A percentile compares a stretch with the other conserved stretches of the same genome.
Conservation (phyloP, 2,329 filamentous ascomycete species). For the Neodidymelliopsis sp. region DNA sequence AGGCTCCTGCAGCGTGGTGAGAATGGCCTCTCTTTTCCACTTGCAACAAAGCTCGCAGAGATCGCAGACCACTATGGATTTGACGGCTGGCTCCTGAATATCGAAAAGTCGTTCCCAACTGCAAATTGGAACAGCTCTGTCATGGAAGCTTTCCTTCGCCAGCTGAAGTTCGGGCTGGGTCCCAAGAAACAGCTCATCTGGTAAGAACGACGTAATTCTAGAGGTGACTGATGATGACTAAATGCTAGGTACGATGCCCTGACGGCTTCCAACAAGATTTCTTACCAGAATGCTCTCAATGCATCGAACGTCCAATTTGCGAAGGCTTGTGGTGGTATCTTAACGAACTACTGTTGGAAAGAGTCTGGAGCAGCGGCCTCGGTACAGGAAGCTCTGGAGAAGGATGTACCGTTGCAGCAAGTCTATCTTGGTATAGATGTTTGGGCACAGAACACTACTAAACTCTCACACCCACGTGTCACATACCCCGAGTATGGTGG, state of each 20-base stretch:
- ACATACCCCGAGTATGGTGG: conserved; percentile 51
- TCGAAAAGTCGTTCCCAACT: conserved; percentile 53
- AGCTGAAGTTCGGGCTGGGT: conserved; percentile 45
- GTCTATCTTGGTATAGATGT: conserved; percentile 56
- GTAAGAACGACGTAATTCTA: conserved; percentile 34
- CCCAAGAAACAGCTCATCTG: conserved; percentile 48
- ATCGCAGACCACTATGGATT: conserved; percentile 55
- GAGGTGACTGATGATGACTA: not conserved
- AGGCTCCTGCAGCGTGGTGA: conserved; percentile 33
- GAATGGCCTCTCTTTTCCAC: conserved; percentile 36
- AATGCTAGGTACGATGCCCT: conserved; percentile 55
- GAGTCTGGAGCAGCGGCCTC: conserved; percentile 36
- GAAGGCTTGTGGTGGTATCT: conserved; percentile 47
- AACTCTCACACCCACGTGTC: conserved; percentile 37
- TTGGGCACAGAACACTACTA: conserved; percentile 53
- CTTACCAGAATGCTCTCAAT: conserved; percentile 56
- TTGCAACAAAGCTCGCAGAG: conserved; percentile 49
- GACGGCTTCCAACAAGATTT: conserved; percentile 51
- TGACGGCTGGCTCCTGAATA: conserved; percentile 58
- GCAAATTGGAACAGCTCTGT: conserved; percentile 38
- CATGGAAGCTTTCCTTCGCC: conserved; percentile 49
- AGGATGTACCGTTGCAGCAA: conserved; percentile 31
- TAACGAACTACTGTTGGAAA: conserved; percentile 58
- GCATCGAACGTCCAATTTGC: conserved; percentile 50
- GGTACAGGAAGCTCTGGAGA: conserved; percentile 31